These are phyloP conservation scores for Penicillium sp. DNA, from an alignment of 2,329 filamentous ascomycete species.

Conservation along the genomic window DNA sequence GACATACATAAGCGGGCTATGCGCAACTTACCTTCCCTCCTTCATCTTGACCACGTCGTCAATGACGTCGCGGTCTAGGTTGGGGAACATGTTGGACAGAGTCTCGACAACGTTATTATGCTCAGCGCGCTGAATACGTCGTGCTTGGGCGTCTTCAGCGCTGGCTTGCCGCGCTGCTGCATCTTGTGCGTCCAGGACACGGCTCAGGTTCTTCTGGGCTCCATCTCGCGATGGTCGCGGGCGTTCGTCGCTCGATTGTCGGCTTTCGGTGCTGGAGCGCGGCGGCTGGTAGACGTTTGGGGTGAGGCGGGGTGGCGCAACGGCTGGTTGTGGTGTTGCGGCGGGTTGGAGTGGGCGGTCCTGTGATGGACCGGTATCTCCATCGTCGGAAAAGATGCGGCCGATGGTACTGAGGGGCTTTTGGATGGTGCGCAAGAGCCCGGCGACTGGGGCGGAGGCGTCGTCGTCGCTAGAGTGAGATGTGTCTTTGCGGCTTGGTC, in stretches of 20 bases:
- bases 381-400: constrained; percentile 80
- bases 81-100: constrained; percentile 91
- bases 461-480: constrained; percentile 57
- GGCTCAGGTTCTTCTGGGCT: constrained; percentile 28
- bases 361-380: constrained; percentile 28
- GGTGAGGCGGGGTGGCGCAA: constrained; percentile 47
- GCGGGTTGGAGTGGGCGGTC: constrained; percentile 33
- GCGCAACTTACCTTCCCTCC: constrained; percentile 70
- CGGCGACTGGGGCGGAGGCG: constrained; percentile 67
- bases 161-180: constrained; percentile 85
- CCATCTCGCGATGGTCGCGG: constrained; percentile 6
- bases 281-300: constrained; percentile 45
- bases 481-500: constrained; percentile 35
- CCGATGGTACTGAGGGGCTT: constrained; percentile 86
- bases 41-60: constrained; percentile 96
- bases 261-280: constrained; percentile 35
- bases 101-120: constrained; percentile 91
- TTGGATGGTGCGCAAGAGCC: constrained; percentile 84
- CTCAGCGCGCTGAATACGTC: constrained; percentile 74
- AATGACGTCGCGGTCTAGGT: constrained; percentile 88
- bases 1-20: background rate
- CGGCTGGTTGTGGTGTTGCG: constrained; percentile 44
- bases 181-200: constrained; percentile 68
- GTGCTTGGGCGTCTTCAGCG: constrained; percentile 81
- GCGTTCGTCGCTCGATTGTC: constrained; percentile 25